phyloP scores from a whole-genome alignment of 768 basidiomycete species.

The Kwoniella heveanensis region DNA sequence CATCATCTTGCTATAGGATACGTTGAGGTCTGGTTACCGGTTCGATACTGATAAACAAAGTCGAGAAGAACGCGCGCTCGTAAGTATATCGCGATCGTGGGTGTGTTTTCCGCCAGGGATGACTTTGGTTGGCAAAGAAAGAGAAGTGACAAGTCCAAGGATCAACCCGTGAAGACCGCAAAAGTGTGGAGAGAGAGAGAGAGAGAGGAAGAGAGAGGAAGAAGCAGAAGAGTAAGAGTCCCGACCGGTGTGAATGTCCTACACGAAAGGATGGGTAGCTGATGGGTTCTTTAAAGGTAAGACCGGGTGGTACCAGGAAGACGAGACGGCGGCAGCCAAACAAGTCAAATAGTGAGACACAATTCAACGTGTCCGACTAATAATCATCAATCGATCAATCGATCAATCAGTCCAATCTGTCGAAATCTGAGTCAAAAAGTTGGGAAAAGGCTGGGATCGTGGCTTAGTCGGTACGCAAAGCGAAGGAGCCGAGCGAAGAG shows the following conservation, averaged over 20 bases:
- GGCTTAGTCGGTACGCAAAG: slow-evolving; percentile 14
- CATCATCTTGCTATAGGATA: slow-evolving; percentile 8
- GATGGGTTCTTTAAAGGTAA: background rate
- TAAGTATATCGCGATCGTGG: background rate
- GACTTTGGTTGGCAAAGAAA: background rate
- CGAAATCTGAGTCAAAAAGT: background rate
- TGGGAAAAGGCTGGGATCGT: slow-evolving; percentile 13
- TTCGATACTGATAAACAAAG: background rate
- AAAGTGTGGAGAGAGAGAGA: slow-evolving; percentile 4
- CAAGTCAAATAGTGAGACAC: slow-evolving; percentile 7
- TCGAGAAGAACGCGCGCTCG: background rate
- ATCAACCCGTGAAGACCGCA: background rate
- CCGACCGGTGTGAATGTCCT: background rate
- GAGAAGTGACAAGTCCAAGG: background rate
- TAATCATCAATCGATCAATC: background rate
- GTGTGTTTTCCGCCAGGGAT: slow-evolving; percentile 11
- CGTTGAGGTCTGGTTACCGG: background rate
- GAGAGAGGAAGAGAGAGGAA: background rate
- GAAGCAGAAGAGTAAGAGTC: background rate
- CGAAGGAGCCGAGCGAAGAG: background rate
- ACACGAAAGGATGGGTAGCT: background rate
- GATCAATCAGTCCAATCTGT: background rate
- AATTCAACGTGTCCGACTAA: background rate
- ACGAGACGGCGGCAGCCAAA: background rate
- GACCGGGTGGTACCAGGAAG: background rate